Percentiles rank a stretch among this genome's conserved stretches.
These are phyloP conservation scores for Cladosporium sphaerospermum DNA, from an alignment of 2,329 filamentous ascomycete species.

Conservation along the genomic window DNA sequence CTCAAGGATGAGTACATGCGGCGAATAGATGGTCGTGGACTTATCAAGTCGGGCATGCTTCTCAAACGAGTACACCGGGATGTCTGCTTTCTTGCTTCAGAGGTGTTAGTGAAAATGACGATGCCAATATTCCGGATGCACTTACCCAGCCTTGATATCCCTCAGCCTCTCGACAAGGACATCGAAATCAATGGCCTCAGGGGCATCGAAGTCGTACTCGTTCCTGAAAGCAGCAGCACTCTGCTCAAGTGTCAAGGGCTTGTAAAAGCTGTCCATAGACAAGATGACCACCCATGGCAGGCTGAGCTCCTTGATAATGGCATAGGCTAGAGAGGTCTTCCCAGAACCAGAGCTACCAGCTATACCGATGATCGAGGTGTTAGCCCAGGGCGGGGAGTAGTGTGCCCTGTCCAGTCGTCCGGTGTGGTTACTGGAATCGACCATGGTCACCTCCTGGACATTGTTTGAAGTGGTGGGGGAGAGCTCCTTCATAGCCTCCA, in stretches of 20 bases:
- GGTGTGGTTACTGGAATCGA: conserved; percentile 10
- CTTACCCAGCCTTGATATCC: conserved; percentile 87
- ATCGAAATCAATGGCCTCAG: conserved; percentile 92
- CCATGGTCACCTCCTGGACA: conserved; percentile 6
- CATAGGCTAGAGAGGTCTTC: conserved; percentile 88
- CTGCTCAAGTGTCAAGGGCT: conserved; percentile 72
- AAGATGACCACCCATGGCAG: conserved; percentile 97
- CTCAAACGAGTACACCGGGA: conserved; percentile 91
- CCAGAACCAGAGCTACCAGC: conserved; percentile 92
- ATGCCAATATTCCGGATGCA: conserved; percentile 1
- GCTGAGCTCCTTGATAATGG: conserved; percentile 83
- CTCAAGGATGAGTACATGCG: conserved; percentile 90
- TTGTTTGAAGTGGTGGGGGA: neutral
- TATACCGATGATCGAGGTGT: conserved; percentile 93
- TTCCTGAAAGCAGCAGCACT: conserved; percentile 77
- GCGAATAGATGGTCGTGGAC: conserved; percentile 88
- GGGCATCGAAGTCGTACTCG: conserved; percentile 93
- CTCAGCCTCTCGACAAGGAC: conserved; percentile 69
- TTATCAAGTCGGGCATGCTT: conserved; percentile 75
- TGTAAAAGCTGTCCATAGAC: conserved; percentile 99
- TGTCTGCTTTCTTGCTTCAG: conserved; percentile 72
- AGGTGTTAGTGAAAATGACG: conserved; percentile 11
- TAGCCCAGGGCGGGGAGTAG: conserved; percentile 92
- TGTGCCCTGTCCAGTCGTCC: conserved; percentile 45
- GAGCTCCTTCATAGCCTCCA: conserved; percentile 10